Conservation (phyloP, 2,329 filamentous ascomycete genomes). For the Bimuria novae-zelandiae region DNA sequence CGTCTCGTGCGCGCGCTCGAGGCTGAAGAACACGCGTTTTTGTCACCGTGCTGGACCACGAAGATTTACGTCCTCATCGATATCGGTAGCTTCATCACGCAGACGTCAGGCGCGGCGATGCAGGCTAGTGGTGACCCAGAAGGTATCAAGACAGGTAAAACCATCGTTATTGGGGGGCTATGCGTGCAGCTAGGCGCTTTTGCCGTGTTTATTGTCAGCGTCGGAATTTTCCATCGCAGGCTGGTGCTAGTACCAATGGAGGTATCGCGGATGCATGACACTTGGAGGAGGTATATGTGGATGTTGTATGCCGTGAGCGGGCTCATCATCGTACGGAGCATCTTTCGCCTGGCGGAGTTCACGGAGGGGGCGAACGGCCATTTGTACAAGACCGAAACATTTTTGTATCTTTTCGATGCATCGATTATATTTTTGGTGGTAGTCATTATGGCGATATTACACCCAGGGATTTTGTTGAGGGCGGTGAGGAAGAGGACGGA, state of each 20-base stretch:
- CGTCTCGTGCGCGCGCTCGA: conserved; percentile 48
- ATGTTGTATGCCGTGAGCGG: conserved; percentile 18
- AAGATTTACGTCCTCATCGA: conserved; percentile 28
- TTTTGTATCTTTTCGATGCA: conserved; percentile 25
- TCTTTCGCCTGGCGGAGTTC: conserved; percentile 24
- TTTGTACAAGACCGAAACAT: conserved; percentile 18
- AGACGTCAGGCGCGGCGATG: conserved; percentile 25
- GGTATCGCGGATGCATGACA: conserved; percentile 2
- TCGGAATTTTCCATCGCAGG: conserved; percentile 16
- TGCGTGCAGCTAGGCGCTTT: conserved; percentile 21
- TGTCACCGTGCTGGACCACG: conserved; percentile 40
- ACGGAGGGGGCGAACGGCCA: conserved; percentile 11
- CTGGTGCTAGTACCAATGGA: conserved; percentile 14
- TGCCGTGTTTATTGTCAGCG: conserved; percentile 17
- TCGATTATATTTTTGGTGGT: conserved; percentile 17
- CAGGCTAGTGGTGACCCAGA: conserved; percentile 17
- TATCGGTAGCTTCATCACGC: conserved; percentile 24
- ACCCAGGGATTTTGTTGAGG: conserved; percentile 20
- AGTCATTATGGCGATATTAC: conserved; percentile 13
- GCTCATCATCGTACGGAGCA: conserved; percentile 18
- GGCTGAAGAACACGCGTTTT: conserved; percentile 45
- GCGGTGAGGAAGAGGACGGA: conserved; percentile 15
- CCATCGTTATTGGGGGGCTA: conserved; percentile 20
- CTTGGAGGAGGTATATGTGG: conserved; percentile 18
- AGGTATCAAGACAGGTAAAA: conserved; percentile 12